A percentile compares a stretch with the other conserved stretches of the same genome.
These are phyloP conservation scores for Pyrenochaeta sp. DNA, from an alignment of 2,329 filamentous ascomycete genomes.

Conservation along the genomic window DNA sequence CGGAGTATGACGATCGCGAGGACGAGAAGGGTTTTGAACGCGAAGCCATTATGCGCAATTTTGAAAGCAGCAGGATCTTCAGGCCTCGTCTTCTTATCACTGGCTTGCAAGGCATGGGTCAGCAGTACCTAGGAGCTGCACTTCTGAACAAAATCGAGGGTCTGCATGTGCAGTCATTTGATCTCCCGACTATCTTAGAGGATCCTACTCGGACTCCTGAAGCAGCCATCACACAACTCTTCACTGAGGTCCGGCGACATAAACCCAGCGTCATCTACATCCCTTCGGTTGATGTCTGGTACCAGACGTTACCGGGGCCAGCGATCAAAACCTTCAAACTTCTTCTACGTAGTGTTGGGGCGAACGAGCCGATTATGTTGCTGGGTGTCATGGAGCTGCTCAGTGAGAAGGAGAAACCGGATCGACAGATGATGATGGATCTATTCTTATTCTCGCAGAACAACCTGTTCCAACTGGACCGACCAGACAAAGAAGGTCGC, in stretches of 20 bases:
- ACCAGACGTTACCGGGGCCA: constrained; percentile 69
- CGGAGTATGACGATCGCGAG: constrained; percentile 88
- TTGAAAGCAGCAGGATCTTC: constrained; percentile 88
- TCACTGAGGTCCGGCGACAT: constrained; percentile 90
- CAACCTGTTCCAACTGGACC: constrained; percentile 75
- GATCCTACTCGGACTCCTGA: constrained; percentile 84
- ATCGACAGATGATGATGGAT: constrained; percentile 72
- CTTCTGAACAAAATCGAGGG: constrained; percentile 91
- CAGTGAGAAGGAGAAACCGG: constrained; percentile 64
- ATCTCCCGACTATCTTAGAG: constrained; percentile 84
- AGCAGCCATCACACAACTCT: constrained; percentile 87
- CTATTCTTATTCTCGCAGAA: constrained; percentile 86
- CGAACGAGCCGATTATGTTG: constrained; percentile 88
- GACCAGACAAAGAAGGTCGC: constrained; percentile 74
- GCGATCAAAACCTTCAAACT: constrained; percentile 83
- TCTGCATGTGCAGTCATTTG: constrained; percentile 93
- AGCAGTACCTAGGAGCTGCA: constrained; percentile 85
- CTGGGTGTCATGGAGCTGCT: constrained; percentile 83
- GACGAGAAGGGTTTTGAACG: constrained; percentile 84
- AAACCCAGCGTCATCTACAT: constrained; percentile 97
- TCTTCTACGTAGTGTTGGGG: constrained; percentile 81
- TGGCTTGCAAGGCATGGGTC: constrained; percentile 90
- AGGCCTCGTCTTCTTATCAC: constrained; percentile 85
- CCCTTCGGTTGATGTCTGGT: constrained; percentile 90
- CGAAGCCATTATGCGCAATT: constrained; percentile 75